Conservation (phyloP, 441 rosid genomes). For the Iberis amara region DNA sequence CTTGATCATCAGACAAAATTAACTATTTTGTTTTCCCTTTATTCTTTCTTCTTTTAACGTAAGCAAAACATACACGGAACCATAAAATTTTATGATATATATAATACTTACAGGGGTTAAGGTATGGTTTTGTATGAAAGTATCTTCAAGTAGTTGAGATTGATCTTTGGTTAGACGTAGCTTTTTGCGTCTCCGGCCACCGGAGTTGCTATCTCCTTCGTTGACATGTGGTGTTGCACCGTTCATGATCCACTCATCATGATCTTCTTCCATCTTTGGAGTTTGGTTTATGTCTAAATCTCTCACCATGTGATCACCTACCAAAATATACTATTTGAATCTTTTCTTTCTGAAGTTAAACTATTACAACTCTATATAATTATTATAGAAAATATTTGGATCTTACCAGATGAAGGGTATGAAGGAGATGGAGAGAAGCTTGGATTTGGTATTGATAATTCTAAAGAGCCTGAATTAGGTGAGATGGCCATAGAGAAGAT, state of each 20-base stretch:
- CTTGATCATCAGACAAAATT: slow-evolving; percentile 6
- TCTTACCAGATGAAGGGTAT: slow-evolving; percentile 40
- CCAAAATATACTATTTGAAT: slow-evolving; percentile 12
- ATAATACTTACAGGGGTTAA: slow-evolving; percentile 55
- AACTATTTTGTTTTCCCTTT: background rate
- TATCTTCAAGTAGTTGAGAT: slow-evolving; percentile 66
- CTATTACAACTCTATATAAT: background rate
- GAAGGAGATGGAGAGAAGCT: slow-evolving; percentile 60
- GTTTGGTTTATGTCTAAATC: slow-evolving; percentile 32
- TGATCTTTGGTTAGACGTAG: slow-evolving; percentile 78
- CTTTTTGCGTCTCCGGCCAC: slow-evolving; percentile 74
- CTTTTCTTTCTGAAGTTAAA: background rate
- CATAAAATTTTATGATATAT: background rate
- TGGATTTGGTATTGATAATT: slow-evolving; percentile 70
- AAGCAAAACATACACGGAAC: slow-evolving; percentile 19
- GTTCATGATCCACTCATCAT: slow-evolving; percentile 24
- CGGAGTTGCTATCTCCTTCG: slow-evolving; percentile 44
- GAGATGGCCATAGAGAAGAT: slow-evolving; percentile 45
- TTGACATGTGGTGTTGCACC: slow-evolving; percentile 41
- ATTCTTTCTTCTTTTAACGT: slow-evolving; percentile 5
- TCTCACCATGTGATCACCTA: slow-evolving; percentile 28
- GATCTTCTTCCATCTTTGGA: slow-evolving; percentile 29
- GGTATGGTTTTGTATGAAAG: slow-evolving; percentile 66
- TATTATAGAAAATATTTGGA: no score
- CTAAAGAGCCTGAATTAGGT: slow-evolving; percentile 43